Percentiles rank a stretch among this genome's conserved stretches.
Conservation (phyloP, 1,284 basidiomycete species). For the Hymenochaete sp. region DNA sequence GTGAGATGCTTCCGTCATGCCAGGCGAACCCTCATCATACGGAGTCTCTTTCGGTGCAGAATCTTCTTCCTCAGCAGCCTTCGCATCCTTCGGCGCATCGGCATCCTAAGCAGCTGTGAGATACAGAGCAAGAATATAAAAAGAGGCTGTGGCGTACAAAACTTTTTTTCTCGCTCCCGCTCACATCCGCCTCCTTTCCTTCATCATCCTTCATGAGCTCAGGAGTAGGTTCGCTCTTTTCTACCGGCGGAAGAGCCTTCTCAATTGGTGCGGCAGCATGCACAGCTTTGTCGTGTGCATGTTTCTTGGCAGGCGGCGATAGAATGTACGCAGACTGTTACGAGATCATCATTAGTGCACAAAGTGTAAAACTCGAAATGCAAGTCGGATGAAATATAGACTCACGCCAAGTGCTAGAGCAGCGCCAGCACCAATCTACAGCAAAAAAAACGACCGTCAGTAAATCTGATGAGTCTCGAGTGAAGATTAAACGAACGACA, state of each 20-base stretch:
- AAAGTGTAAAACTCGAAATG: background rate
- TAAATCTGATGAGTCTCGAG: background rate
- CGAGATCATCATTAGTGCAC: background rate
- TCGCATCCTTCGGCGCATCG: conserved; percentile 16
- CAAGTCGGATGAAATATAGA: background rate
- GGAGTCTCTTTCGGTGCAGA: conserved; percentile 2
- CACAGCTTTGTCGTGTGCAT: conserved; percentile 12
- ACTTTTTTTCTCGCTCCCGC: conserved; percentile 5
- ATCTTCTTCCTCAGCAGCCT: conserved; percentile 11
- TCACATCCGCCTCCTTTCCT: conserved; percentile 16
- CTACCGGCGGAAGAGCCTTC: conserved; percentile 8
- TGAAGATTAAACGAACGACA: background rate
- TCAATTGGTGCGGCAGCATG: conserved; percentile 12
- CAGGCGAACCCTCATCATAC: conserved; percentile 10
- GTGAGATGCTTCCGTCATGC: conserved; percentile 3
- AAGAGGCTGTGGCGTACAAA: conserved; percentile 3
- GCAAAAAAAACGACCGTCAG: background rate
- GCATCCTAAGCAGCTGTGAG: conserved; percentile 11
- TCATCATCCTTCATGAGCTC: conserved; percentile 17
- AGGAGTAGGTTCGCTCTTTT: conserved; percentile 3
- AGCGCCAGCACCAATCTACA: conserved; percentile 18
- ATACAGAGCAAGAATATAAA: background rate
- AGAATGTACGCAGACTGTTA: conserved; percentile 13
- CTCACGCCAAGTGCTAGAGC: conserved; percentile 18
- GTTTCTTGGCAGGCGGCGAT: conserved; percentile 13